These are phyloP conservation scores for Rhodotorula graminis DNA, from an alignment of 768 basidiomycete genomes.

Conservation along the genomic window DNA sequence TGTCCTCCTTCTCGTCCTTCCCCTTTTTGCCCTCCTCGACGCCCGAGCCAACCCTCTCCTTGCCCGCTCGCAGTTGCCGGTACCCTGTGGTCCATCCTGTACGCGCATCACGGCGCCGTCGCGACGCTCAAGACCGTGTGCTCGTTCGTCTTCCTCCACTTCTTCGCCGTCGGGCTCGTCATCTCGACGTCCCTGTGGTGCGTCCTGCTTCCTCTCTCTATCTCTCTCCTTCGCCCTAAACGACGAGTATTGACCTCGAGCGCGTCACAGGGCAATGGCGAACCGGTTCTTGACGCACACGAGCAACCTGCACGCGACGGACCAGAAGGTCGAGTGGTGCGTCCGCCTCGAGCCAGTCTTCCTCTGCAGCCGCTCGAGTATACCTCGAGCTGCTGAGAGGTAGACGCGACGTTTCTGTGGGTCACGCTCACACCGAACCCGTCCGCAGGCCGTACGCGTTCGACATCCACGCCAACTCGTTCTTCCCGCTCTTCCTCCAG, in stretches of 20 bases:
- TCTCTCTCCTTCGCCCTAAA: not conserved
- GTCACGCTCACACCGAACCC: conserved; percentile 60
- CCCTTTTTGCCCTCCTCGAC: not conserved
- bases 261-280: conserved; percentile 20
- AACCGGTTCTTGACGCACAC: conserved; percentile 42
- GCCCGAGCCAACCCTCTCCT: not conserved
- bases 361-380: not conserved
- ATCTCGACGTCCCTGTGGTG: conserved; percentile 68
- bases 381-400: no score
- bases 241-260: not conserved
- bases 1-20: not conserved
- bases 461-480: conserved; percentile 93
- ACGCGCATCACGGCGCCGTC: conserved; percentile 59
- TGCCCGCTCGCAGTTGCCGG: conserved; percentile 59
- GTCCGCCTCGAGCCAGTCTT: conserved; percentile 49
- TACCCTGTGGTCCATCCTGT: conserved; percentile 78
- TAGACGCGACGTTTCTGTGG: not conserved
- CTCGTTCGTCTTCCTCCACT: conserved; percentile 83
- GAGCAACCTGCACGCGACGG: conserved; percentile 36
- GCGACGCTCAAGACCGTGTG: conserved; percentile 61
- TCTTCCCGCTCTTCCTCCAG: conserved; percentile 87
- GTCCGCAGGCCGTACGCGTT: conserved; percentile 71
- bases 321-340: conserved; percentile 34
- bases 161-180: conserved; percentile 69
- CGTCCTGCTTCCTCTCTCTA: conserved; percentile 42